These are phyloP conservation scores for Talaromyces amestolkiae DNA, from an alignment of 2,329 filamentous ascomycete species.

Conservation along the genomic window DNA sequence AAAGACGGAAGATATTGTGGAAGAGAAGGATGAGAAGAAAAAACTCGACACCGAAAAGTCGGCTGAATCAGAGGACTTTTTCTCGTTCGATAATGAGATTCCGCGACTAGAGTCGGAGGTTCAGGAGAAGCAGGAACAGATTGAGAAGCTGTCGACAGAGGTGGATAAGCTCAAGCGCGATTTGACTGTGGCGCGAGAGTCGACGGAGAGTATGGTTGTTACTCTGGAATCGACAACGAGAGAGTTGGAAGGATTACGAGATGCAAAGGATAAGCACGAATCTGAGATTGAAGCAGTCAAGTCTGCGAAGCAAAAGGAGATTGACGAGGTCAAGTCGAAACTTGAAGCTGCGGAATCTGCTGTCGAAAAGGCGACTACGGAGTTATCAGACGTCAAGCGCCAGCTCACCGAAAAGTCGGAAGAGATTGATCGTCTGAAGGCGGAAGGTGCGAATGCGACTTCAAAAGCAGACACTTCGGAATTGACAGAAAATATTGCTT, in stretches of 20 bases:
- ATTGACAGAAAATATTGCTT: constrained; percentile 32
- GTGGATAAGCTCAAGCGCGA: constrained; percentile 68
- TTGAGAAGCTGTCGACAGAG: constrained; percentile 67
- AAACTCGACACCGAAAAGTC: constrained; percentile 27
- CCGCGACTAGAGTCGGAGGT: constrained; percentile 76
- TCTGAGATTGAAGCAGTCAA: constrained; percentile 47
- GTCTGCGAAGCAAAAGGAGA: constrained; percentile 40
- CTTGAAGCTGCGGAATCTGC: constrained; percentile 33
- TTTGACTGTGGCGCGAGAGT: constrained; percentile 68
- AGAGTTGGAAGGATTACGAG: constrained; percentile 58
- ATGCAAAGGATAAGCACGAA: constrained; percentile 52
- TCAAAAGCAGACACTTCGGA: constrained; percentile 26
- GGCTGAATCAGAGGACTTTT: constrained; percentile 67
- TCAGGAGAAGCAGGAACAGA: constrained; percentile 66
- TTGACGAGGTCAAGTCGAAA: constrained; percentile 42
- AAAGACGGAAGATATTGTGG: constrained; percentile 31
- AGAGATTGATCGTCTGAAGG: constrained; percentile 38
- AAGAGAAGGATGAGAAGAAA: constrained; percentile 23
- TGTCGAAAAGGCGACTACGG: constrained; percentile 29
- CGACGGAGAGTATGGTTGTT: constrained; percentile 61
- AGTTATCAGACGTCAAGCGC: constrained; percentile 35
- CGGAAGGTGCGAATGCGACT: constrained; percentile 26
- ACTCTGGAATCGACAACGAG: constrained; percentile 66
- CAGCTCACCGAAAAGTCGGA: constrained; percentile 43
- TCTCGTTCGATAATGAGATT: constrained; percentile 87